Evolutionary conservation across 352 stramenopile genomes (phyloP), one percentile per base, ranked within the genome.

Genomic region (Pythium utonaiense): DNA sequence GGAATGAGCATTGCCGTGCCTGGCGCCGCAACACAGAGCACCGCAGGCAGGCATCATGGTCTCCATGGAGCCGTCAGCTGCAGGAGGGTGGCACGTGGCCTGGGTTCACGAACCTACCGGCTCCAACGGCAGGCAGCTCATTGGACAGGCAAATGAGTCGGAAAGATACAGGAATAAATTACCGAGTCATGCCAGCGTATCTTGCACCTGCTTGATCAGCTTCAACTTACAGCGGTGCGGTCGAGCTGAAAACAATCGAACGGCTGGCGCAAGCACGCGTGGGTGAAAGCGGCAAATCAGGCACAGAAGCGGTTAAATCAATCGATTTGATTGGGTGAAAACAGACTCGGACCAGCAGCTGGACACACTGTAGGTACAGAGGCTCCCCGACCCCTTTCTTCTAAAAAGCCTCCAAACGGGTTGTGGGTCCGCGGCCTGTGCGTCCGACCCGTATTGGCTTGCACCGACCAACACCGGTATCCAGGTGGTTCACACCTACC

Each of bases 1-100:
- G 63, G 53, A 83, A 72, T 78, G 74, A 80, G 34, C 10, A 49
- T 30, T 10, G 44, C 17, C 1, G 17, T 2, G 36, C 17, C 5
- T 9, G 40, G 5, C 10, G 50, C 5, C 28, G 28, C 28, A 33
- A 33, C 28, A 33, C 28, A 33, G 28, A 9, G 5, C 28, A 5
- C 5, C 28, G 5, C 28, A 33, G 28, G 28, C 5, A 33, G 28
- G 28, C 28, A 9, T 33, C 28, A 9, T 33, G 28, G 28, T 33
- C 28, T 33, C 28, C 28, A 10, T 33, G 5, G 28, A 9, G 28
- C 28, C 5, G 28, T 33, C 28, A 33, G 28, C 9, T 33, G 28
- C 28, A 45, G 14, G 38, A 45, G 38, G 38, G n/a, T n/a, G n/a
- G 14, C 38, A 45, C 14, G 38, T n/a, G n/a, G 28, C 28, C 28